Evolutionary conservation across 768 basidiomycete genomes (phyloP), one percentile per base, ranked within the genome.

Genomic region (Boletus subparvulus): DNA sequence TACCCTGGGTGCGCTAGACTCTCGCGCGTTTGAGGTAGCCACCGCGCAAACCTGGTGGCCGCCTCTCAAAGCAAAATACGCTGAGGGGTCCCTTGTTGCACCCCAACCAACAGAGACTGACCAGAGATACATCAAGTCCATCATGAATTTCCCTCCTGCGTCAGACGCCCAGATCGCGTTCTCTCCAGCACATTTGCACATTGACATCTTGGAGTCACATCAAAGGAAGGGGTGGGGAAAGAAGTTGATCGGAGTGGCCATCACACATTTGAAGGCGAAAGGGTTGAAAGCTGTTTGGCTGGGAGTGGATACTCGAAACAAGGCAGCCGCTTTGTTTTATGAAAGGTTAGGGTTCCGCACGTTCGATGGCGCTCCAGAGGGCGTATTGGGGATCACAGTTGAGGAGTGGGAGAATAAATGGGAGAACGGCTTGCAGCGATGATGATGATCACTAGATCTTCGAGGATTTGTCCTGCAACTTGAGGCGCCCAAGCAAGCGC

Each of bases 141-240:
- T 82, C 48, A 73, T 74, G 55, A 56, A 64, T 30, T 73, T 72
- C 41, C 68, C 70, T 37, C 73, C 69, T 10, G 79, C 83, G 1
- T 69, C 80, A 16, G 79, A 82, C 10, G 76, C 80, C n/a, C 80
- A 79, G 59, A 73, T 89, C 57, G 72, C 77, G 6, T 88, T 86
- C 65, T 84, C 88, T 17, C 80, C 84, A 12, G 89, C 89, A 10
- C 88, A 92, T 70, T 60, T 92, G 61, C 90, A 92, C 67, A 85
- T 92, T 64, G 75, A 92, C 61, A 82, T 92, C 53, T 65, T 91
- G 63, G 79, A 84, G 26, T 77, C 76, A 42, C 82, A 88, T 66
- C 88, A 88, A 68, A 74, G 81, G 52, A 79, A 80, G 58, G 88
- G 88, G 24, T 88, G 84, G 83, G 90, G 89, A n/a, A 78, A 77